phyloP scores from a whole-genome alignment of 495 filamentous ascomycete species.

The Penicillium dipodomyicola region DNA sequence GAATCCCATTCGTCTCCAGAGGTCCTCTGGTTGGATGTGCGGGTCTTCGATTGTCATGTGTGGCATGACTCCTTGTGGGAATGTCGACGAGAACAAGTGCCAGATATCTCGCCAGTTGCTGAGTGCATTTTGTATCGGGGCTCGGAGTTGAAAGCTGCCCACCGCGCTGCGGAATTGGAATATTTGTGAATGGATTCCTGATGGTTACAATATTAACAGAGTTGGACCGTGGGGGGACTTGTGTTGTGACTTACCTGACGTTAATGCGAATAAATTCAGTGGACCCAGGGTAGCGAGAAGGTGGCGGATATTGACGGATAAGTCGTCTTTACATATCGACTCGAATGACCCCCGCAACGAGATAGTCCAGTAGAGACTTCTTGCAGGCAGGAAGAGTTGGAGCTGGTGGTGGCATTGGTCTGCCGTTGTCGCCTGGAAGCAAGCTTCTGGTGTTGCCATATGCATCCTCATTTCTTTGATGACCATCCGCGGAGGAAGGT shows the following conservation, averaged over 20 bases:
- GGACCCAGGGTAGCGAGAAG: slow-evolving; percentile 16
- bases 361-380: slow-evolving; percentile 17
- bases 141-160: slow-evolving; percentile 13
- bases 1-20: slow-evolving; percentile 26
- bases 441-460: slow-evolving; percentile 28
- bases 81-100: slow-evolving; percentile 13
- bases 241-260: slow-evolving; percentile 14
- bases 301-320: background rate
- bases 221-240: no score
- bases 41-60: slow-evolving; percentile 18
- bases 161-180: slow-evolving; percentile 28
- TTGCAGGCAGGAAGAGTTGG: slow-evolving; percentile 5
- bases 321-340: slow-evolving; percentile 8
- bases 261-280: slow-evolving; percentile 22
- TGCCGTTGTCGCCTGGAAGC: slow-evolving; percentile 31
- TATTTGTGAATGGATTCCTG: slow-evolving; percentile 23
- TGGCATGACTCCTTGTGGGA: slow-evolving; percentile 3
- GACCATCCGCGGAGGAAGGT: slow-evolving; percentile 31
- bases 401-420: slow-evolving; percentile 20
- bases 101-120: slow-evolving; percentile 22
- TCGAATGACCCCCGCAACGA: slow-evolving; percentile 20
- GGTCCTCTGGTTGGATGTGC: background rate
- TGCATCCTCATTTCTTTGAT: slow-evolving; percentile 34
- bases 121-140: slow-evolving; percentile 16
- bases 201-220: background rate